Percentiles rank a stretch among this genome's conserved stretches.
These are phyloP conservation scores for Talaromyces sp. DNA, from an alignment of 2,329 filamentous ascomycete genomes.

Conservation along the genomic window DNA sequence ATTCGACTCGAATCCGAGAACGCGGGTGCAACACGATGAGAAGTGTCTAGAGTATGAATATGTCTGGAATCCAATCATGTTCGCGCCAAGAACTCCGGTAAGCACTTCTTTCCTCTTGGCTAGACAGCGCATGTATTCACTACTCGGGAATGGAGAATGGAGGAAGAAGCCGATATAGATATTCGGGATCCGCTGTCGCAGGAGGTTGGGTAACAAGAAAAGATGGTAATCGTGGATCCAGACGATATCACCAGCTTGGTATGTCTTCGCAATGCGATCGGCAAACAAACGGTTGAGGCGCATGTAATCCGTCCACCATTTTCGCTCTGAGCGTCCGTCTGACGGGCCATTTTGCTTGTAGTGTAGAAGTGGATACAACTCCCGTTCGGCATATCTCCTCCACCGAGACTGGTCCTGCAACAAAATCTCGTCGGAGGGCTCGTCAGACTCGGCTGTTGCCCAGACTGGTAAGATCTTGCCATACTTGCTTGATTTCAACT, in stretches of 20 bases:
- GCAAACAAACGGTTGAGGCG: slow-evolving; percentile 91
- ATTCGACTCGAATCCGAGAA: slow-evolving; percentile 86
- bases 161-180: slow-evolving; percentile 95
- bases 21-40: slow-evolving; percentile 84
- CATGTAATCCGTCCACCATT: slow-evolving; percentile 89
- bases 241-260: slow-evolving; percentile 88
- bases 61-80: slow-evolving; percentile 92
- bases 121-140: slow-evolving; percentile 87
- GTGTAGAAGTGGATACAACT: slow-evolving; percentile 89
- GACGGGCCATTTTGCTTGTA: slow-evolving; percentile 93
- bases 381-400: slow-evolving; percentile 85
- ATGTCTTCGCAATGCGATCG: slow-evolving; percentile 79
- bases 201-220: slow-evolving; percentile 79
- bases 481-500: slow-evolving; percentile 67
- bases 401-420: slow-evolving; percentile 81
- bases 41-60: slow-evolving; percentile 95
- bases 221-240: slow-evolving; percentile 94
- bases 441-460: slow-evolving; percentile 73
- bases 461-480: slow-evolving; percentile 84
- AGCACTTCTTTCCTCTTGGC: slow-evolving; percentile 85
- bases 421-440: slow-evolving; percentile 62
- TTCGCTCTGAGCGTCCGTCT: slow-evolving; percentile 74
- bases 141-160: slow-evolving; percentile 91
- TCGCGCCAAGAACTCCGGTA: slow-evolving; percentile 83
- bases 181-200: slow-evolving; percentile 79